phyloP scores from a whole-genome alignment of 805 yeast genomes.

The Phaffomyces thermotolerans region DNA sequence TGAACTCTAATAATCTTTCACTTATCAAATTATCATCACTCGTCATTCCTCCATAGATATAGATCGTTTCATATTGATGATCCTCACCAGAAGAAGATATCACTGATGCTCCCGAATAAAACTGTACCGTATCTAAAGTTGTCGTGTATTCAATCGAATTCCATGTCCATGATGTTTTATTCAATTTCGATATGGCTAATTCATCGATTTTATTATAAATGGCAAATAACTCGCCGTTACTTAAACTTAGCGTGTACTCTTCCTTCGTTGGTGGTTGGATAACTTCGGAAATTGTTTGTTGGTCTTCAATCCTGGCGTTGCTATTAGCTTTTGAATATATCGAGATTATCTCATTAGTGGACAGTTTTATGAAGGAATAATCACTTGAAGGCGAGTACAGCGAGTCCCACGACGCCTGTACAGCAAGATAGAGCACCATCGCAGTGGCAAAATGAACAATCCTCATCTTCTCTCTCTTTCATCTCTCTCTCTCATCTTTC shows the following conservation, averaged over 20 bases:
- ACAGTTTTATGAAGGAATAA: slow-evolving; percentile 16
- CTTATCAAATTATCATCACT: slow-evolving; percentile 24
- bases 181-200: slow-evolving; percentile 10
- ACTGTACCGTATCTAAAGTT: slow-evolving; percentile 8
- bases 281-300: not conserved
- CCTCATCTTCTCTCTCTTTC: no score
- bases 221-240: slow-evolving; percentile 18
- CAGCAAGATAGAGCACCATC: not conserved
- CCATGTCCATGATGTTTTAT: slow-evolving; percentile 12
- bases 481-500: no score
- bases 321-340: slow-evolving; percentile 6
- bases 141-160: slow-evolving; percentile 10
- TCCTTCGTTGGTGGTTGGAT: slow-evolving; percentile 14
- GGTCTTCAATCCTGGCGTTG: not conserved
- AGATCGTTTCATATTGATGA: slow-evolving; percentile 31
- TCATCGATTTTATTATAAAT: slow-evolving; percentile 7
- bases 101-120: slow-evolving; percentile 29
- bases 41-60: slow-evolving; percentile 47
- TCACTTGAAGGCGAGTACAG: slow-evolving; percentile 12
- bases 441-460: not conserved
- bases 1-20: slow-evolving; percentile 37
- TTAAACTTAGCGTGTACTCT: slow-evolving; percentile 19
- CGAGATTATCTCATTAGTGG: slow-evolving; percentile 15
- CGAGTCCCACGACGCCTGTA: slow-evolving; percentile 11
- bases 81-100: slow-evolving; percentile 31